Base-by-base conservation (phyloP, 352 stramenopile species). In the Thalassiosira hispida region DNA sequence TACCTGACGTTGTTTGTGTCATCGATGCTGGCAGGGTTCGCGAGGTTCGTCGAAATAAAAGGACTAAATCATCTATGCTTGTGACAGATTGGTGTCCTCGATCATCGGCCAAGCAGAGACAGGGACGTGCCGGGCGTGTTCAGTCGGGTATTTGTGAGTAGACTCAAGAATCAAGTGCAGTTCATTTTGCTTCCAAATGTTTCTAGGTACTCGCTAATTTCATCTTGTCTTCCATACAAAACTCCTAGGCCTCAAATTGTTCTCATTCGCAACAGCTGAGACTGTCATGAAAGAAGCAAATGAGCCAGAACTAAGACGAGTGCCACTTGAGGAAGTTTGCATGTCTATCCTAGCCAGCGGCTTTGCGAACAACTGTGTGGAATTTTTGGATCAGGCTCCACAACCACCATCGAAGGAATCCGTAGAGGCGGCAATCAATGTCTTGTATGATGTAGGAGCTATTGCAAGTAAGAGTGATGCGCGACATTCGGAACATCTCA, bases 71-170 rank as follows among this genome's bases (percentile, higher is more conserved):
- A 8, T 94, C 93, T 6, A 96, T 79, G 33, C 77, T 95, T 9
- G 77, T 82, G 12, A 87, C 73, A 7, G 73, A 82, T 66, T 98
- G 95, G 95, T 97, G 93, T 70, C 98, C 96, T 8, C 94, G 94
- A 73, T 96, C 96, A 20, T 97, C 97, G 47, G 91, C 95, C 12
- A 97, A 96, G 60, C 97, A 99, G 80, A 91, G 97, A 7, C 85
- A 92, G 0, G 96, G 97, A 55, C 92, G 97, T 40, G 97, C 97
- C 5, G 97, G 96, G 3, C 90, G 97, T 49, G 98, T 96, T 0
- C 86, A 89, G 22, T 90, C 93, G 11, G 94, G 94, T 18, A 55
- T 81, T 29, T 96, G 87, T 49, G 16, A 49, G 40, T 49, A 49
- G 3, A 18, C 40, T 49, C 16, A 18, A 12, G n/a, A 18, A 18